A percentile compares a stretch with the other conserved stretches of the same genome.
phyloP scores from a whole-genome alignment of 257 asterid species.

The Solanum corneliomulleri region DNA sequence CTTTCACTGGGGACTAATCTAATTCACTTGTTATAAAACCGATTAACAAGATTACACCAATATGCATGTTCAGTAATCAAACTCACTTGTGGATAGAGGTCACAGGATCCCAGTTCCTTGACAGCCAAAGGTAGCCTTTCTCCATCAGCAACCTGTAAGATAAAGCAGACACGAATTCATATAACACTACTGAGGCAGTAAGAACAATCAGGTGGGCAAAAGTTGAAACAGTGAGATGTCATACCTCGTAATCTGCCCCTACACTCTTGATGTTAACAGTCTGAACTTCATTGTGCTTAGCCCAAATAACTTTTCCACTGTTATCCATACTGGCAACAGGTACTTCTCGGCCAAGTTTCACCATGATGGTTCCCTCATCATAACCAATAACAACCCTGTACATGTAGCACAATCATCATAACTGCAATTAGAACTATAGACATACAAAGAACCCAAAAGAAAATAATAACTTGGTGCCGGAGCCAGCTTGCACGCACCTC shows the following conservation, averaged over 20 bases:
- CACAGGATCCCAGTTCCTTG: constrained; percentile 94
- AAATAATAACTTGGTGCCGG: background rate
- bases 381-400: constrained; percentile 92
- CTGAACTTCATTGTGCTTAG: constrained; percentile 96
- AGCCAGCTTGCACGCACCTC: background rate
- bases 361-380: constrained; percentile 99
- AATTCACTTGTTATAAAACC: background rate
- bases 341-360: constrained; percentile 92
- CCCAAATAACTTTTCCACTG: constrained; percentile 94
- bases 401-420: constrained; percentile 6
- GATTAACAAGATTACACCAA: background rate
- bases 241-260: constrained; percentile 85
- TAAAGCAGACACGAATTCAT: background rate
- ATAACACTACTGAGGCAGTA: background rate
- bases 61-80: background rate
- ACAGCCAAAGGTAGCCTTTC: constrained; percentile 94
- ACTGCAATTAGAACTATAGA: background rate
- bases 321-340: constrained; percentile 98
- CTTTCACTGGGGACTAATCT: background rate
- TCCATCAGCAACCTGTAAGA: constrained; percentile 76
- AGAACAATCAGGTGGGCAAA: background rate
- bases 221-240: background rate
- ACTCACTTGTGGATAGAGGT: constrained; percentile 94
- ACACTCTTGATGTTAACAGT: constrained; percentile 90
- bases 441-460: background rate